These are phyloP conservation scores for Wickerhamiella spandovensis DNA, from an alignment of 805 yeast species.

Conservation along the genomic window DNA sequence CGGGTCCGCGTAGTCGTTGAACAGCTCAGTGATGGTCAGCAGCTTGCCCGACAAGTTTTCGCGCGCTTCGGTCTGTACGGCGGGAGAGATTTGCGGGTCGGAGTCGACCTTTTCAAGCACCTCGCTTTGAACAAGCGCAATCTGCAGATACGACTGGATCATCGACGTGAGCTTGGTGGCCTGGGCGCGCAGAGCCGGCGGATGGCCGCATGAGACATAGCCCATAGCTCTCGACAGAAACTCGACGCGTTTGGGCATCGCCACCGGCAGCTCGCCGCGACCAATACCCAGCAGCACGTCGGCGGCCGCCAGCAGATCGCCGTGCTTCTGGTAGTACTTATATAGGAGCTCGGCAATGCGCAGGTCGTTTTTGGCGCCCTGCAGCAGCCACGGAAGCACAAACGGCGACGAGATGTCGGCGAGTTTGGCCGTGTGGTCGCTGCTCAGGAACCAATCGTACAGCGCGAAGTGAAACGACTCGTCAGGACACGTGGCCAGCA, in stretches of 20 bases:
- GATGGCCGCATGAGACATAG: conserved; percentile 73
- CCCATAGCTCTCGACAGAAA: conserved; percentile 86
- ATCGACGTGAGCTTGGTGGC: conserved; percentile 55
- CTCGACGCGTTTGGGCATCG: conserved; percentile 66
- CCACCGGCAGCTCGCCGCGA: conserved; percentile 51
- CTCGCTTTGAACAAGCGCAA: conserved; percentile 74
- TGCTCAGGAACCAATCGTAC: conserved; percentile 80
- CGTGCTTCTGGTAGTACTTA: conserved; percentile 77
- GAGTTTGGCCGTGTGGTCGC: conserved; percentile 63
- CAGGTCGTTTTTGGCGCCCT: conserved; percentile 37
- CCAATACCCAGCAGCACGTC: conserved; percentile 62
- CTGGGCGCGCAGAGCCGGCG: conserved; percentile 62
- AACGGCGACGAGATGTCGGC: conserved; percentile 72
- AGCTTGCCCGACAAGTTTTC: conserved; percentile 49
- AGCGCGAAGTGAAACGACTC: conserved; percentile 82
- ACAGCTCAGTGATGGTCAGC: conserved; percentile 60
- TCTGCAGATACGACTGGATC: conserved; percentile 71
- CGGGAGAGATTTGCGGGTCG: conserved; percentile 21
- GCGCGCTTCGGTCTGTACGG: conserved; percentile 36
- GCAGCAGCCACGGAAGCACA: conserved; percentile 58
- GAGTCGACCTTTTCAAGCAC: conserved; percentile 32
- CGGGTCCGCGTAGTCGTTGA: conserved; percentile 78
- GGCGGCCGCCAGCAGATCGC: conserved; percentile 73
- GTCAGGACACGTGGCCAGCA: conserved; percentile 63
- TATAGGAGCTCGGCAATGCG: conserved; percentile 73